These are phyloP conservation scores for Gremmenia infestans DNA, from an alignment of 2,329 filamentous ascomycete genomes.

Conservation along the genomic window DNA sequence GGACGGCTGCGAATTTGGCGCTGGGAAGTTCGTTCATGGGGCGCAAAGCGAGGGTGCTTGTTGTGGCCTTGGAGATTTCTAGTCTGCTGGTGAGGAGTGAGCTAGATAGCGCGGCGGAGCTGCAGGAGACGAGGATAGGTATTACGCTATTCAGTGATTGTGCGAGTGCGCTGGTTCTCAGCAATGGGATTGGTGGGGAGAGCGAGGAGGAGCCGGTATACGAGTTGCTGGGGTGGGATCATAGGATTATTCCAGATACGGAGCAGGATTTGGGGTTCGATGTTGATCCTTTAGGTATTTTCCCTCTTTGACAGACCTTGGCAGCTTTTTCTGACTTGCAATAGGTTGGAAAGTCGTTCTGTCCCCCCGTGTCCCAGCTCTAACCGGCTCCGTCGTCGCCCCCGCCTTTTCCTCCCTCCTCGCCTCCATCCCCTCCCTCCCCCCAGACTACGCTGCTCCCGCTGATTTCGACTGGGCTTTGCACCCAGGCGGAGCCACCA, in stretches of 20 bases:
- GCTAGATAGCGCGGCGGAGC: constrained; percentile 54
- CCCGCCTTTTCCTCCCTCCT: constrained; percentile 53
- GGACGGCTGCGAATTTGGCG: constrained; percentile 63
- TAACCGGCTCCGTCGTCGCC: constrained; percentile 47
- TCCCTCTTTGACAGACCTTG: not conserved
- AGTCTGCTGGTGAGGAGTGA: constrained; percentile 60
- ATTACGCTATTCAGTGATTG: constrained; percentile 65
- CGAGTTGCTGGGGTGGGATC: constrained; percentile 61
- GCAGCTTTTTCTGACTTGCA: not conserved
- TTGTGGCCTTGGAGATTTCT: constrained; percentile 59
- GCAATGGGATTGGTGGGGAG: constrained; percentile 52
- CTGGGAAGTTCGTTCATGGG: constrained; percentile 55
- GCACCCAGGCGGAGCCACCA: constrained; percentile 64
- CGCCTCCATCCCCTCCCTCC: constrained; percentile 41
- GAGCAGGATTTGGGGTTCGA: constrained; percentile 61
- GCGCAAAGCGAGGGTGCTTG: constrained; percentile 57
- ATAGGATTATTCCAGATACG: constrained; percentile 56
- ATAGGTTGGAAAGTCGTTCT: constrained; percentile 63
- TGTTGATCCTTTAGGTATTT: constrained; percentile 53
- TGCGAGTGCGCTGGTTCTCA: constrained; percentile 59
- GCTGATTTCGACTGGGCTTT: constrained; percentile 68
- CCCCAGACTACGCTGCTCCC: constrained; percentile 40
- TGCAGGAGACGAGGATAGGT: constrained; percentile 59
- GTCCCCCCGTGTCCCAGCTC: constrained; percentile 53
- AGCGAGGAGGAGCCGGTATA: constrained; percentile 39